A percentile compares a stretch with the other conserved stretches of the same genome.
These are phyloP conservation scores for Begonia loranthoides DNA, from an alignment of 306 rosid species.

Conservation along the genomic window DNA sequence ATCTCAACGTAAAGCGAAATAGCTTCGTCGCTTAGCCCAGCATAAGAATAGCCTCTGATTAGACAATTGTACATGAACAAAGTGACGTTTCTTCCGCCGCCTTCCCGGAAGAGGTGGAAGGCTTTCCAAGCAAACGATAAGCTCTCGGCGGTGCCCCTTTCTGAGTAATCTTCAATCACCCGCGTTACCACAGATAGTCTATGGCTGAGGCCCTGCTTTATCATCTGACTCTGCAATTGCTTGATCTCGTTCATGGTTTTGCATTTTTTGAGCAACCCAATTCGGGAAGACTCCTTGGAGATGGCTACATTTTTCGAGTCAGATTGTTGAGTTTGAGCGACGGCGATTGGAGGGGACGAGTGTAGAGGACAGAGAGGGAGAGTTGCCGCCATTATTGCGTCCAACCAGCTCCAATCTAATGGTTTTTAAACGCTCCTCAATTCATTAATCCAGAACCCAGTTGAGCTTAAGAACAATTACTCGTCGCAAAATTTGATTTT, in stretches of 20 bases:
- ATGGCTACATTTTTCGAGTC: constrained; percentile 15
- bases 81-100: constrained; percentile 7
- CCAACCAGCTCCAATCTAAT: background rate
- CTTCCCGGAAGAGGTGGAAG: constrained; percentile 23
- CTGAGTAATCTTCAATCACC: constrained; percentile 29
- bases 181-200: constrained; percentile 21
- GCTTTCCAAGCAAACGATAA: constrained; percentile 32
- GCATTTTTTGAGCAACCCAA: constrained; percentile 23
- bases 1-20: constrained; percentile 32
- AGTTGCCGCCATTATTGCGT: constrained; percentile 25
- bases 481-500: too few species aligned
- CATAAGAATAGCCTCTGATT: constrained; percentile 51
- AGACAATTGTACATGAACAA: constrained; percentile 42
- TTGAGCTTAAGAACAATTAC: too few species aligned
- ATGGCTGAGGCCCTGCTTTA: constrained; percentile 37
- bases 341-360: constrained; percentile 20
- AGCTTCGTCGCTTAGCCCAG: constrained; percentile 39
- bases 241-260: constrained; percentile 44
- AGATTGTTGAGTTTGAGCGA: constrained; percentile 13
- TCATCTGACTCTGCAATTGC: constrained; percentile 41
- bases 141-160: constrained; percentile 47
- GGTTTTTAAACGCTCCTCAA: too few species aligned
- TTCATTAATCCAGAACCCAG: too few species aligned
- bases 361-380: constrained; percentile 16
- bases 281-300: constrained; percentile 9